Evolutionary conservation across 768 basidiomycete genomes (phyloP).

Genomic region (Psilocybe tampanensis): DNA sequence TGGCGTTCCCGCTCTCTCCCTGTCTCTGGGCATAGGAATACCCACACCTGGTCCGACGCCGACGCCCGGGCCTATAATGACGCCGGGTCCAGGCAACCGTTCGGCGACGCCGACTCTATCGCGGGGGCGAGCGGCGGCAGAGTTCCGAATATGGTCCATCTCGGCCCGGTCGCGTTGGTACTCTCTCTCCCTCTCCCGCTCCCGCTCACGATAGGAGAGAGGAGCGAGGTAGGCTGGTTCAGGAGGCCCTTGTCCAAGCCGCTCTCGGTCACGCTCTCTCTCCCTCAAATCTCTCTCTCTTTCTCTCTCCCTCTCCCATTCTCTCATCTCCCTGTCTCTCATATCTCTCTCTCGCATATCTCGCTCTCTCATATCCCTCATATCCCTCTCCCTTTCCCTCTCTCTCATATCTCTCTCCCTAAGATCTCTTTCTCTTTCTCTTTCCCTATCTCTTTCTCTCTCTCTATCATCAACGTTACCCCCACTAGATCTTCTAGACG

Average conservation of each 20-base stretch:
- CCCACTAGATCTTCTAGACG: conserved; percentile 8
- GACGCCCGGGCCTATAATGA: neutral
- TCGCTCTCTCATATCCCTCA: conserved; percentile 6
- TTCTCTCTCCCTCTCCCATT: conserved; percentile 5
- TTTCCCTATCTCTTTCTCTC: neutral
- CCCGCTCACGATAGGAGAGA: neutral
- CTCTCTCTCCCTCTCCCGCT: conserved; percentile 2
- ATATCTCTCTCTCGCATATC: conserved; percentile 6
- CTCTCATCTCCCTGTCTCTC: conserved; percentile 6
- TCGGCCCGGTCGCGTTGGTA: too few relatives aligned
- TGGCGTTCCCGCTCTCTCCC: neutral
- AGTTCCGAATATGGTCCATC: too few relatives aligned
- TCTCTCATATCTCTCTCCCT: neutral
- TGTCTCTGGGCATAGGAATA: neutral
- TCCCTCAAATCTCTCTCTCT: neutral
- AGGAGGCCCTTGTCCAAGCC: neutral
- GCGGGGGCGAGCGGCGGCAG: too few relatives aligned
- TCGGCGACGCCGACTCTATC: too few relatives aligned
- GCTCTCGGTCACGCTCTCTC: neutral
- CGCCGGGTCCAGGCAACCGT: neutral
- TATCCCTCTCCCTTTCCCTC: neutral
- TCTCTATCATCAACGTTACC: conserved; percentile 1
- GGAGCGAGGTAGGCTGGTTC: too few relatives aligned
- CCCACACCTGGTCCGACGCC: neutral
- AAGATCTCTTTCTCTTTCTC: neutral